Conservation (phyloP, 768 basidiomycete genomes). For the Leccinum barrowsii region DNA sequence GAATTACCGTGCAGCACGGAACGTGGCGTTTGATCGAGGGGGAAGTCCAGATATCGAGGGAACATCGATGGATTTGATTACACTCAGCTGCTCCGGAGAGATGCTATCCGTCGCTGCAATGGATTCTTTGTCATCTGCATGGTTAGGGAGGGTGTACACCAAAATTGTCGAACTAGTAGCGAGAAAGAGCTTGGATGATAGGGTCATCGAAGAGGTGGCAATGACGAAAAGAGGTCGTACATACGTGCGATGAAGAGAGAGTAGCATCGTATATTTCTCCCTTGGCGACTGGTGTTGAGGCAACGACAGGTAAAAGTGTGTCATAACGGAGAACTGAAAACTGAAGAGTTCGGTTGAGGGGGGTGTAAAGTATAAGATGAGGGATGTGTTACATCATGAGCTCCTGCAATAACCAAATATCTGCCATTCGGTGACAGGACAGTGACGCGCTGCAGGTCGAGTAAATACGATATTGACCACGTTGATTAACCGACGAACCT, state of each 20-base stretch:
- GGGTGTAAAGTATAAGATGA: slow-evolving; percentile 14
- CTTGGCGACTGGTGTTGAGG: slow-evolving; percentile 49
- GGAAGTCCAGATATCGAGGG: slow-evolving; percentile 47
- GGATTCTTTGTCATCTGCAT: slow-evolving; percentile 1
- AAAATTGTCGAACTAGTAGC: slow-evolving; percentile 61
- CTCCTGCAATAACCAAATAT: slow-evolving; percentile 69
- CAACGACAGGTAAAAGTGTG: slow-evolving; percentile 46
- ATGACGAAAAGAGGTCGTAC: slow-evolving; percentile 13
- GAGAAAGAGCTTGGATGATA: slow-evolving; percentile 51
- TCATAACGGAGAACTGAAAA: slow-evolving; percentile 68
- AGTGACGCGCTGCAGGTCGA: slow-evolving; percentile 67
- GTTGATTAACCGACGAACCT: slow-evolving; percentile 48
- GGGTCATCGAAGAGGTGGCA: background rate
- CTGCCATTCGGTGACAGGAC: slow-evolving; percentile 67
- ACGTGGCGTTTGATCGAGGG: slow-evolving; percentile 43
- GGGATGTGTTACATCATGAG: slow-evolving; percentile 52
- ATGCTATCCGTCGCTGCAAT: slow-evolving; percentile 9
- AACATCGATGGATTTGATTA: slow-evolving; percentile 50
- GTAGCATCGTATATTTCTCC: slow-evolving; percentile 87
- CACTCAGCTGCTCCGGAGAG: slow-evolving; percentile 33
- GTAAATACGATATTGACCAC: background rate
- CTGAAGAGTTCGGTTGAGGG: slow-evolving; percentile 31
- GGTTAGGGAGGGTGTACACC: slow-evolving; percentile 54
- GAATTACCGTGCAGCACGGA: slow-evolving; percentile 59
- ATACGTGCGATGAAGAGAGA: slow-evolving; percentile 65